These are phyloP conservation scores for Massarina eburnea DNA, from an alignment of 2,329 filamentous ascomycete genomes.

Conservation along the genomic window DNA sequence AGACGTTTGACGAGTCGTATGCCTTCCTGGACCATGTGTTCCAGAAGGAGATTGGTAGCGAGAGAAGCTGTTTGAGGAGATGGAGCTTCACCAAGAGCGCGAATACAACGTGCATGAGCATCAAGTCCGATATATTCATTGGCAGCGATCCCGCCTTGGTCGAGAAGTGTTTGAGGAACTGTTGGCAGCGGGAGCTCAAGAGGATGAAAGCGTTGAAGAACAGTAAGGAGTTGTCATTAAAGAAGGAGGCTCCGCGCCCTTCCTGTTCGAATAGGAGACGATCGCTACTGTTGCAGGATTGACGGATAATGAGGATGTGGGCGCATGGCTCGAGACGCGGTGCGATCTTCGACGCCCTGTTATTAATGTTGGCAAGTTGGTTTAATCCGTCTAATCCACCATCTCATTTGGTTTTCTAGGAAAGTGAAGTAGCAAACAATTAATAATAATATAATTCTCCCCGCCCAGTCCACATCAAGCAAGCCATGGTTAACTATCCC, in stretches of 20 bases:
- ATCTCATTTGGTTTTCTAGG: no score
- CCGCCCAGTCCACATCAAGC: no score
- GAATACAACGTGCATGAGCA: conserved; percentile 9
- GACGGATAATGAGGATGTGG: neutral
- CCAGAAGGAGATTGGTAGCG: conserved; percentile 37
- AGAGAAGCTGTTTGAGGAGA: conserved; percentile 29
- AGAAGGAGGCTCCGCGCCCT: neutral
- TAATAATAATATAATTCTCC: no score
- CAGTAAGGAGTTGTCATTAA: conserved; percentile 10
- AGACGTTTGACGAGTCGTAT: conserved; percentile 38
- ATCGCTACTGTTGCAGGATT: no score
- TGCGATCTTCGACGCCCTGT: no score
- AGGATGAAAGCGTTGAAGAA: conserved; percentile 20
- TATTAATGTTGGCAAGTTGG: no score
- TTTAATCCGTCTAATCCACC: no score
- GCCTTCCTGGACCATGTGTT: conserved; percentile 39
- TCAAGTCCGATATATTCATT: conserved; percentile 16
- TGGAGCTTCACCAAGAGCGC: conserved; percentile 11
- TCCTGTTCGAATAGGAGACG: neutral
- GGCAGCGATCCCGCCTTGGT: conserved; percentile 28
- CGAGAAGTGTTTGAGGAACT: conserved; percentile 36
- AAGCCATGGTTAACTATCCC: no score
- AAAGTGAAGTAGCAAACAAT: no score
- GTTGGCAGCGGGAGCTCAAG: conserved; percentile 31
- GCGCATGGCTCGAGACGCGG: no score